Conservation (phyloP, 768 basidiomycete genomes). For the Trametes sanguinea region DNA sequence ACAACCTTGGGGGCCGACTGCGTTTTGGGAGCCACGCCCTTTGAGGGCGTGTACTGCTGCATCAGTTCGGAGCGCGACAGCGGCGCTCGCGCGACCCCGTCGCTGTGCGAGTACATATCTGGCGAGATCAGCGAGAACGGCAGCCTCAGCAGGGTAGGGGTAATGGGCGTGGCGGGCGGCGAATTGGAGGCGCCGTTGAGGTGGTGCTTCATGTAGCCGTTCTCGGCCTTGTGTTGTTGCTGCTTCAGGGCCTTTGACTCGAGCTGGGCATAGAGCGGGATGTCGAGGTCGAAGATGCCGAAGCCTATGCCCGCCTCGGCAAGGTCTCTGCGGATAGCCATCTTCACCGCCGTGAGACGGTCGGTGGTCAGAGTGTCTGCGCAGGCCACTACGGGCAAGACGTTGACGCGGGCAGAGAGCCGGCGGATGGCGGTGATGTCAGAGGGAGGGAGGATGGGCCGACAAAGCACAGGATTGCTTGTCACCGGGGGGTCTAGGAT, state of each 20-base stretch:
- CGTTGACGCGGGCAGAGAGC: conserved; percentile 80
- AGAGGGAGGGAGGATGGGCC: conserved; percentile 64
- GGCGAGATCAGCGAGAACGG: conserved; percentile 87
- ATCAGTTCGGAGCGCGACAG: conserved; percentile 71
- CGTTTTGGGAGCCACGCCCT: conserved; percentile 37
- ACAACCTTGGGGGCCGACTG: conserved; percentile 47
- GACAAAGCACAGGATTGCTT: conserved; percentile 66
- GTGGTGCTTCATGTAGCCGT: conserved; percentile 49
- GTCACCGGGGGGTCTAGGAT: conserved; percentile 80
- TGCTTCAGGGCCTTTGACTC: conserved; percentile 26
- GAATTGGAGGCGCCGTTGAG: conserved; percentile 58
- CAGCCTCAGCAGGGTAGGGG: conserved; percentile 61
- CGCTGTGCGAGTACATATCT: conserved; percentile 82
- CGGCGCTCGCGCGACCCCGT: conserved; percentile 63
- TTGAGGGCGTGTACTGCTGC: conserved; percentile 69
- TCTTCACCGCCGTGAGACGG: conserved; percentile 75
- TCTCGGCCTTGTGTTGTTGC: conserved; percentile 32
- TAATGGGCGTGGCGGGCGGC: conserved; percentile 68
- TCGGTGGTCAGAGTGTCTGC: conserved; percentile 83
- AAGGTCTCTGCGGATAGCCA: conserved; percentile 77
- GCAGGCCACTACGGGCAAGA: conserved; percentile 82
- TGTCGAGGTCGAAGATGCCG: conserved; percentile 84
- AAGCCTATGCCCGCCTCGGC: conserved; percentile 86
- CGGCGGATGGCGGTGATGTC: conserved; percentile 81
- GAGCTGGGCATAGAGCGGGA: conserved; percentile 38